Percentiles rank a stretch among this genome's conserved stretches.
These are phyloP conservation scores for Colletotrichum cordylinicola DNA, from an alignment of 2,329 filamentous ascomycete genomes.

Conservation along the genomic window DNA sequence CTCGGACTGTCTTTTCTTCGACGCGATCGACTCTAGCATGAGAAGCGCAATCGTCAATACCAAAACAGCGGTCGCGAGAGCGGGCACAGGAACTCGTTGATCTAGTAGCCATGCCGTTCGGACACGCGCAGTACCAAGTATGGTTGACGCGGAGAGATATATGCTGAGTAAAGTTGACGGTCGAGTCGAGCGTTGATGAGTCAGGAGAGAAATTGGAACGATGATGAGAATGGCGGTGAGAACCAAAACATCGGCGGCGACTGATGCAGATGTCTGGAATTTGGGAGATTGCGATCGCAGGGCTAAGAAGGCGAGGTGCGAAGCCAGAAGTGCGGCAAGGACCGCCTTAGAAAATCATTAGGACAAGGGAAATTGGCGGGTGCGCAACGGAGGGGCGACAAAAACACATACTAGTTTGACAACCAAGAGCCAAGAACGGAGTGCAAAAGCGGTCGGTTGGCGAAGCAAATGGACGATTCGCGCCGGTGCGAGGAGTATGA, in stretches of 20 bases:
- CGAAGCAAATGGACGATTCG: not conserved
- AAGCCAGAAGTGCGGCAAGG: slow-evolving; percentile 14
- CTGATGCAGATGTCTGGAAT: slow-evolving; percentile 20
- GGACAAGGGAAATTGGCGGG: fast-evolving
- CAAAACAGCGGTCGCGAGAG: not conserved
- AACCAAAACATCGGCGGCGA: slow-evolving; percentile 26
- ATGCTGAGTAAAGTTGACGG: slow-evolving; percentile 30
- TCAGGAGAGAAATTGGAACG: slow-evolving; percentile 22
- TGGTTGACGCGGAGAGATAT: slow-evolving; percentile 22
- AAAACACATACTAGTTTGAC: slow-evolving; percentile 22
- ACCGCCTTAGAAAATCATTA: not conserved
- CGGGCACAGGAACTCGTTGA: not conserved
- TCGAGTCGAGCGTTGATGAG: slow-evolving; percentile 25
- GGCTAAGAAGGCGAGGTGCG: slow-evolving; percentile 23
- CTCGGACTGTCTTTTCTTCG: not conserved
- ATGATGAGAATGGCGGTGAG: slow-evolving; percentile 17
- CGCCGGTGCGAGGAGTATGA: slow-evolving; percentile 24
- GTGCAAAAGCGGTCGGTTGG: not conserved
- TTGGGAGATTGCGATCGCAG: slow-evolving; percentile 3
- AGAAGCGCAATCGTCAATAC: not conserved
- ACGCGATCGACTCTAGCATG: not conserved
- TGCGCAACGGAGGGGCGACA: not conserved
- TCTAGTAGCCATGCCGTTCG: not conserved
- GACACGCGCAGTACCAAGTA: slow-evolving; percentile 20
- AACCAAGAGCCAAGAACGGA: not conserved